These are phyloP conservation scores for Picea abies DNA, from an alignment of 83 land plant genomes.

Conservation along the genomic window DNA sequence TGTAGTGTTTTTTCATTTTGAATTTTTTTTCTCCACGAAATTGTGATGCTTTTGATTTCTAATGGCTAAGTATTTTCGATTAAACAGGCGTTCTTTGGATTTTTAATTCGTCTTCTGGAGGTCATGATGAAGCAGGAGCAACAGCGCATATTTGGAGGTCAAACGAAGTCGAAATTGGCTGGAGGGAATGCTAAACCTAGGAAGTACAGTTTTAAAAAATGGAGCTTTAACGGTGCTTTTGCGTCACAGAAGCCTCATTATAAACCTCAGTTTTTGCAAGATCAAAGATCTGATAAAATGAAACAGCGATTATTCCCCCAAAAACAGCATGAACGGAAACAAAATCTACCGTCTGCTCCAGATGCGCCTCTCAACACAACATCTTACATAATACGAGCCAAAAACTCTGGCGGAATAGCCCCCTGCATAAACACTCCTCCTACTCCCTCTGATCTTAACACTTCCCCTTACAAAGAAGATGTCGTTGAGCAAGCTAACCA, in stretches of 20 bases:
- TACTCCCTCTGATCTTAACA: neutral
- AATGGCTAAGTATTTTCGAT: too few relatives aligned
- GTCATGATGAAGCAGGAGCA: neutral
- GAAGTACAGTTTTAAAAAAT: neutral
- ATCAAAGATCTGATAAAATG: neutral
- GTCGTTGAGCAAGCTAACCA: neutral
- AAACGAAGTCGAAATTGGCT: neutral
- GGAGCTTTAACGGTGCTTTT: neutral
- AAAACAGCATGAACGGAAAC: neutral
- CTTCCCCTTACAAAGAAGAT: neutral
- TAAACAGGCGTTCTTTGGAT: too few relatives aligned
- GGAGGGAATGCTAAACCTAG: neutral
- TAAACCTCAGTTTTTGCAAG: neutral
- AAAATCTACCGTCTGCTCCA: neutral
- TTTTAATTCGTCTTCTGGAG: neutral
- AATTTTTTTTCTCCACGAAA: too few relatives aligned
- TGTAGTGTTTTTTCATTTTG: too few relatives aligned
- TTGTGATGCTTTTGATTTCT: too few relatives aligned
- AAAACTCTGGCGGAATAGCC: slow-evolving; percentile 5
- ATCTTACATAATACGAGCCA: slow-evolving; percentile 15
- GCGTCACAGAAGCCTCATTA: neutral
- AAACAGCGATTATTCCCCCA: neutral
- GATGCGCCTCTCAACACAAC: slow-evolving; percentile 10
- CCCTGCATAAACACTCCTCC: slow-evolving; percentile 1
- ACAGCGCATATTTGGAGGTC: neutral